phyloP scores from a whole-genome alignment of 768 basidiomycete genomes.

The Coprinellus micaceus region DNA sequence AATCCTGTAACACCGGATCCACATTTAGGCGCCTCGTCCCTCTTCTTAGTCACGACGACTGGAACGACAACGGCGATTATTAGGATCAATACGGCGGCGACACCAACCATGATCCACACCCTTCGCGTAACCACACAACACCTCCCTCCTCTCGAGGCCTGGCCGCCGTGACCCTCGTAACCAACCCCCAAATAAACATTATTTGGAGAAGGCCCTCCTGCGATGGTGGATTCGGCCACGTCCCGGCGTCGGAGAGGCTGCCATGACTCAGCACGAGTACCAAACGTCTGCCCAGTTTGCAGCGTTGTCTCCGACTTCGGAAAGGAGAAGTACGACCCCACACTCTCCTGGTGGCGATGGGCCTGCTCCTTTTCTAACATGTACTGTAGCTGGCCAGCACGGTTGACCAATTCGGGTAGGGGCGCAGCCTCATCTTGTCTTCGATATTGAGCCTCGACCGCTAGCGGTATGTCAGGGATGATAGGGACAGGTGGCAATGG shows the following conservation, averaged over 20 bases:
- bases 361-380: slow-evolving; percentile 52
- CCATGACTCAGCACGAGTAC: not conserved
- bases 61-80: slow-evolving; percentile 42
- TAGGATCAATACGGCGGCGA: slow-evolving; percentile 33
- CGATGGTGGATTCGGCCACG: not conserved
- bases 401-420: slow-evolving; percentile 49
- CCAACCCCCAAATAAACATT: not conserved
- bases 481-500: slow-evolving; percentile 59
- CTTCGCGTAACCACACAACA: slow-evolving; percentile 10
- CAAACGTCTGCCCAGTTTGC: not conserved
- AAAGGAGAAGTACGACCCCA: not conserved
- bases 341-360: slow-evolving; percentile 36
- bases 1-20: slow-evolving; percentile 43
- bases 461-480: slow-evolving; percentile 43
- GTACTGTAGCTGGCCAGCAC: slow-evolving; percentile 45
- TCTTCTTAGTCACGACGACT: slow-evolving; percentile 38
- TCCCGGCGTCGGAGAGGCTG: not conserved
- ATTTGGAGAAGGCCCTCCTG: not conserved
- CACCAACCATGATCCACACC: slow-evolving; percentile 17
- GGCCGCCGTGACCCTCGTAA: no score
- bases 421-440: slow-evolving; percentile 44
- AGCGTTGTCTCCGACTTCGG: not conserved
- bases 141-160: not conserved
- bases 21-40: slow-evolving; percentile 28
- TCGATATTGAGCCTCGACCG: slow-evolving; percentile 37